Percentiles rank a stretch among this genome's conserved stretches.
Evolutionary conservation across 139 green algal genomes (phyloP).

Genomic region (Micractinium conductrix): DNA sequence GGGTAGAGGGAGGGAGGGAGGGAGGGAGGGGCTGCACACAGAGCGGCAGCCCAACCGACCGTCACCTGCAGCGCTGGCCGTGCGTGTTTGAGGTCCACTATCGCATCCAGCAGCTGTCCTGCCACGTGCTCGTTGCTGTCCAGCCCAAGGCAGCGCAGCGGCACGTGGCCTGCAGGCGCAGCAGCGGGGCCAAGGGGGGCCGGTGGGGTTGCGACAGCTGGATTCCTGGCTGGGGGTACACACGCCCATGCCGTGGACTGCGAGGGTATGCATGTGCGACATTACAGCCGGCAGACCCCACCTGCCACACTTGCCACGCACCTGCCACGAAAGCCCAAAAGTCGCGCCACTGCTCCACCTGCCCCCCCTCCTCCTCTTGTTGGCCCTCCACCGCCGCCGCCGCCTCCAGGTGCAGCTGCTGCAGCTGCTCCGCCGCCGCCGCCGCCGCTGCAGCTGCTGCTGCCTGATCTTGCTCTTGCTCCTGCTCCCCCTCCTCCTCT

Average conservation of each 20-base stretch:
- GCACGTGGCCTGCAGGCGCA: too few species aligned
- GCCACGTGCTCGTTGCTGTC: background rate
- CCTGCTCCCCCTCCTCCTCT: background rate
- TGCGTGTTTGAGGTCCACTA: background rate
- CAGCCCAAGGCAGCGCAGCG: slow-evolving; percentile 6
- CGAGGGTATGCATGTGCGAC: too few species aligned
- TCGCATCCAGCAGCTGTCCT: slow-evolving; percentile 1
- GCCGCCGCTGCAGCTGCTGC: background rate
- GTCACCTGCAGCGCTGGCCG: background rate
- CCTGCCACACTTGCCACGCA: too few species aligned
- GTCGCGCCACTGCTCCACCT: background rate
- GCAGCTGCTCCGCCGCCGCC: background rate
- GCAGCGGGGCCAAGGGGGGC: too few species aligned
- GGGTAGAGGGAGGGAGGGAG: background rate
- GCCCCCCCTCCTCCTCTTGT: background rate
- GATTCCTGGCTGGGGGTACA: too few species aligned
- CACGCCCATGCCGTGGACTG: too few species aligned
- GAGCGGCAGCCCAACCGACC: too few species aligned
- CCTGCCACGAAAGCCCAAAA: background rate
- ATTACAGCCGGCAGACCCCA: too few species aligned
- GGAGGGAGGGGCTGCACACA: background rate
- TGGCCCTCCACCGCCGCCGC: background rate
- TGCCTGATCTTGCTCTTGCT: background rate
- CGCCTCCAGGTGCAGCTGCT: background rate
- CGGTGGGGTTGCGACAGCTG: too few species aligned